Base-by-base conservation (phyloP, 2,329 filamentous ascomycete species). In the Thermomyces lanuginosus region DNA sequence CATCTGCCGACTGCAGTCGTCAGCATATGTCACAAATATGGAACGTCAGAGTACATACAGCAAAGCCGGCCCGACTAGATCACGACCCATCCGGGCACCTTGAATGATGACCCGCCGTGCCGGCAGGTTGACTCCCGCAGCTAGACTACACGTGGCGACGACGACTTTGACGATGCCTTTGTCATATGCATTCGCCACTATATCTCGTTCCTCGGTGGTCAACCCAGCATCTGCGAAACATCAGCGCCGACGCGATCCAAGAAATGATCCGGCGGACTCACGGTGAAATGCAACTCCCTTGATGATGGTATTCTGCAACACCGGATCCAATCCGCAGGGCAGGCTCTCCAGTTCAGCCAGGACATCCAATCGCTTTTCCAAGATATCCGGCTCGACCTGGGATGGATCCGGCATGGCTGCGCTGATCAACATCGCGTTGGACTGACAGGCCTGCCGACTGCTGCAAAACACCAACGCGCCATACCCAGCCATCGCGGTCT, bases 61-160 rank as follows among this genome's bases (percentile, higher is more conserved):
- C 72, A 84, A 78, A 3, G 77, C 72, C 8, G 78, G 77, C 0
- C 76, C 77, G n/a, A 83, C 68, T 24, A 82, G 57, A 23, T 82
- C 76, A 27, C 73, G 64, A 0, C 78, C 78, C 75, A 83, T 82
- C 21, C 73, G 65, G 16, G 74, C 76, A 34, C 71, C 75, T 43
- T 81, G 76, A 14, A 80, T 61, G 32, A 84, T 80, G 1, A 84
- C 78, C 37, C 78, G 61, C 28, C 78, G 62, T 5, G 78, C 78
- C 8, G 61, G 61, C 10, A 84, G 55, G 48, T 84, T 83, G 32
- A 84, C 80, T n/a, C 78, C 78, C 8, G 77, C 78, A n/a, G 78
- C 78, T 30, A 84, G 62, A 44, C 76, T 81, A 41, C 76, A 82
- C 2, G 78, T 84, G 19, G 78, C 78, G 9, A 81, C 70, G 27